Evolutionary conservation across 2,329 filamentous ascomycete species (phyloP).

Genomic region (Hirsutella minnesotensis): DNA sequence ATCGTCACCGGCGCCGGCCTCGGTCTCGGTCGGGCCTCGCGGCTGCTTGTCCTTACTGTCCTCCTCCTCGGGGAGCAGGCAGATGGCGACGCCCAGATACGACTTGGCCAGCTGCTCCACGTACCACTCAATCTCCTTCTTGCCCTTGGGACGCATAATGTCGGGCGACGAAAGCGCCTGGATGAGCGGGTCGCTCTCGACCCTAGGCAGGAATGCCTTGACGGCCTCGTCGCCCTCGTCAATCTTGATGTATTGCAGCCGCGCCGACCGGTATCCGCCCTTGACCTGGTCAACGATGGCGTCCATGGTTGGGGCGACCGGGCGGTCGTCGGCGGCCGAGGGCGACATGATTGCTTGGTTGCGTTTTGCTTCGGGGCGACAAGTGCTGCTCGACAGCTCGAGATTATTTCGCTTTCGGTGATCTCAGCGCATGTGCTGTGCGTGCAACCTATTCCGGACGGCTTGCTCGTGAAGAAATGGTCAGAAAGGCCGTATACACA

Average conservation of each 20-base stretch:
- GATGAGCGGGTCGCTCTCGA: slow-evolving; percentile 7
- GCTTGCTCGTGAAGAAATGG: too few species aligned
- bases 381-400: neutral
- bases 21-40: neutral
- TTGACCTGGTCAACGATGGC: neutral
- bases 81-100: slow-evolving; percentile 11
- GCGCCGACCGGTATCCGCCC: slow-evolving; percentile 7
- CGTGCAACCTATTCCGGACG: too few species aligned
- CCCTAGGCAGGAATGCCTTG: slow-evolving; percentile 5
- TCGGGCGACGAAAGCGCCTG: slow-evolving; percentile 5
- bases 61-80: slow-evolving; percentile 4
- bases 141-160: slow-evolving; percentile 4
- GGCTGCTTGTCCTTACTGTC: neutral
- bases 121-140: slow-evolving; percentile 6
- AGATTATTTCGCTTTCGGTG: neutral
- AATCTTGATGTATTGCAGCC: slow-evolving; percentile 9
- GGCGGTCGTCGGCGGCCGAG: neutral
- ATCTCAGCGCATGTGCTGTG: too few species aligned
- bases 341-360: neutral
- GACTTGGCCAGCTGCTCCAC: slow-evolving; percentile 5
- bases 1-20: neutral
- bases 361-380: too few species aligned
- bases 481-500: too few species aligned
- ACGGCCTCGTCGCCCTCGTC: slow-evolving; percentile 8
- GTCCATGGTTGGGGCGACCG: too few species aligned